Evolutionary conservation across 2,329 filamentous ascomycete species (phyloP).

Genomic region (Botryotinia calthae): DNA sequence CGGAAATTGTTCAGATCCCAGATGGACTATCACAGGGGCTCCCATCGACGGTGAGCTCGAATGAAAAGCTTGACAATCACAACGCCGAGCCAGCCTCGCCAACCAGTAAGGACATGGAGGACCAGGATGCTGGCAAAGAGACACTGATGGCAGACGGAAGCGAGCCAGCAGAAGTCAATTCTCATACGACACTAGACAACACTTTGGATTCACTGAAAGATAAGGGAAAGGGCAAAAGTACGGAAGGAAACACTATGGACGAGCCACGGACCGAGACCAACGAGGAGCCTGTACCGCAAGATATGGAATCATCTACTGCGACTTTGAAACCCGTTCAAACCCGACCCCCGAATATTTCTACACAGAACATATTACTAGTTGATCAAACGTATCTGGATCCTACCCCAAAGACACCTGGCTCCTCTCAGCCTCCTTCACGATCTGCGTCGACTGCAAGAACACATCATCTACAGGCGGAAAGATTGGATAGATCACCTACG

Average conservation of each 20-base stretch:
- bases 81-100: constrained; percentile 8
- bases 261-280: neutral
- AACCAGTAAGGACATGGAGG: constrained; percentile 19
- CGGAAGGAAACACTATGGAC: constrained; percentile 10
- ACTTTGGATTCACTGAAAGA: constrained; percentile 8
- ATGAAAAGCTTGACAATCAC: constrained; percentile 10
- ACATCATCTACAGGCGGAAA: constrained; percentile 38
- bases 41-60: constrained; percentile 13
- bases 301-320: constrained; percentile 40
- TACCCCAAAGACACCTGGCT: constrained; percentile 46
- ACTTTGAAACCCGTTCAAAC: constrained; percentile 36
- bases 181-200: neutral
- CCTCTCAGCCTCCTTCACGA: constrained; percentile 43
- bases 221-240: neutral
- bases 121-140: constrained; percentile 11
- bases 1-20: constrained; percentile 30
- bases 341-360: constrained; percentile 16
- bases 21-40: constrained; percentile 29
- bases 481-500: constrained; percentile 49
- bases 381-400: constrained; percentile 47
- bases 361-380: constrained; percentile 26
- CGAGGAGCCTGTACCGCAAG: constrained; percentile 23
- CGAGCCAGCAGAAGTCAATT: neutral
- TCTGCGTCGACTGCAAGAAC: constrained; percentile 38
- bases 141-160: constrained; percentile 12